Conservation (phyloP, 2,329 filamentous ascomycete species). For the Podosphaera xanthii region DNA sequence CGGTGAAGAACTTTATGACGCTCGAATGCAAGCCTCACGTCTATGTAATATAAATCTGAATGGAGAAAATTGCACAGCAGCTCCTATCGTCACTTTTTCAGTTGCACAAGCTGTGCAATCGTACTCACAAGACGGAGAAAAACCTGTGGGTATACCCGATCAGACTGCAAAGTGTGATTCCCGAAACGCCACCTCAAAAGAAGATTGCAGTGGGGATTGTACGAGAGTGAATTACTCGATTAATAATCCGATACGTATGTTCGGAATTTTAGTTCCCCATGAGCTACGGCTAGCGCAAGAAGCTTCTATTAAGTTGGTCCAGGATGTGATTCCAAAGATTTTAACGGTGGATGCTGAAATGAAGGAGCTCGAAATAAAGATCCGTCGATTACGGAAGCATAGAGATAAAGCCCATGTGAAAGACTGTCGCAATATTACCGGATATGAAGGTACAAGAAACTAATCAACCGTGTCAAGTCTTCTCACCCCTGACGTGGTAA, state of each 20-base stretch:
- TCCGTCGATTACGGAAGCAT: slow-evolving; percentile 30
- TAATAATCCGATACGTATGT: slow-evolving; percentile 33
- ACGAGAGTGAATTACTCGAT: not conserved
- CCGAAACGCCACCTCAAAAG: not conserved
- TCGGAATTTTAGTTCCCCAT: slow-evolving; percentile 27
- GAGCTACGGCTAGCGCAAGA: slow-evolving; percentile 32
- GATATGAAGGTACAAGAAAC: too few species aligned
- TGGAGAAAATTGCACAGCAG: slow-evolving; percentile 2
- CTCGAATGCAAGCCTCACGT: slow-evolving; percentile 42
- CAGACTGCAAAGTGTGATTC: too few species aligned
- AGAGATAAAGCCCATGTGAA: slow-evolving; percentile 4
- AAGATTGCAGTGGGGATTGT: not conserved
- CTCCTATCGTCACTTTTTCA: slow-evolving; percentile 18
- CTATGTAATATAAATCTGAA: slow-evolving; percentile 18
- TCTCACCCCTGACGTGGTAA: too few species aligned
- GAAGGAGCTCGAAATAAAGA: slow-evolving; percentile 41
- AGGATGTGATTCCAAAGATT: slow-evolving; percentile 32
- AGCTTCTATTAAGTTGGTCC: slow-evolving; percentile 31
- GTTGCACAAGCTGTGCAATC: slow-evolving; percentile 22
- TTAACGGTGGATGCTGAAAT: slow-evolving; percentile 36
- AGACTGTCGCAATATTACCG: too few species aligned
- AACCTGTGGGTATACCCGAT: too few species aligned
- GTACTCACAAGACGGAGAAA: slow-evolving; percentile 21
- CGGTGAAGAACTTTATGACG: slow-evolving; percentile 49
- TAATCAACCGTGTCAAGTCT: too few species aligned